Evolutionary conservation across 1,139 yeast species (phyloP).

Genomic region (Blastobotrys serpentis): DNA sequence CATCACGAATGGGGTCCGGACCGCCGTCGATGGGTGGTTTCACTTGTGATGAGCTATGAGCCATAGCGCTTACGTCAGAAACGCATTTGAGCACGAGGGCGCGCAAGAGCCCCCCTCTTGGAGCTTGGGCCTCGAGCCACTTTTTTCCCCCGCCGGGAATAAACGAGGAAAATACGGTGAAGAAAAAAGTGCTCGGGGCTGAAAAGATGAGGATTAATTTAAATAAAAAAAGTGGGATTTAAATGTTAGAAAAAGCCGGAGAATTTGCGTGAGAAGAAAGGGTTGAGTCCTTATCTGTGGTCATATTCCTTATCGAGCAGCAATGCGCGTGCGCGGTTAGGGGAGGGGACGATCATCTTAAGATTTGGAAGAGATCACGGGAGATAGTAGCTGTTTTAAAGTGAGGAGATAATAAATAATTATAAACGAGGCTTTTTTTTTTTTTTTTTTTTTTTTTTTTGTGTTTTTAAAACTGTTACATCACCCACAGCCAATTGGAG

Average conservation of each 20-base stretch:
- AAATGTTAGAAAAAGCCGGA: too few relatives aligned
- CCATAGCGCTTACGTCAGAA: slow-evolving; percentile 3
- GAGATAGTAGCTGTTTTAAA: slow-evolving; percentile 3
- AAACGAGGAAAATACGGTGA: background rate
- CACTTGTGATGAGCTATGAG: background rate
- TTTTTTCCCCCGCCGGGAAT: too few relatives aligned
- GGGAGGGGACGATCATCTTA: background rate
- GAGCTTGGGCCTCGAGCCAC: background rate
- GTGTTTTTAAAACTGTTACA: background rate
- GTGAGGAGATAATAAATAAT: slow-evolving; percentile 4
- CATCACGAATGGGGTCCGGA: background rate
- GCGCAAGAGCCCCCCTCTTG: slow-evolving; percentile 4
- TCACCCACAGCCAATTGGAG: background rate
- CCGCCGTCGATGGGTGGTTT: too few relatives aligned
- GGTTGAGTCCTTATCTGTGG: background rate
- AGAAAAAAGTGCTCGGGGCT: background rate
- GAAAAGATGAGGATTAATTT: background rate
- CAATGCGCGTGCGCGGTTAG: background rate
- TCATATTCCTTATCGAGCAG: slow-evolving; percentile 2
- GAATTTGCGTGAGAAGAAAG: background rate
- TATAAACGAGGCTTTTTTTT: slow-evolving; percentile 1
- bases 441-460: too few relatives aligned
- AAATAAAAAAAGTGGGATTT: too few relatives aligned
- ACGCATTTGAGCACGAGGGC: slow-evolving; percentile 4
- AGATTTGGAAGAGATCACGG: slow-evolving; percentile 3